phyloP scores from a whole-genome alignment of 2,329 filamentous ascomycete genomes.

The Arthrobotrys iridis region DNA sequence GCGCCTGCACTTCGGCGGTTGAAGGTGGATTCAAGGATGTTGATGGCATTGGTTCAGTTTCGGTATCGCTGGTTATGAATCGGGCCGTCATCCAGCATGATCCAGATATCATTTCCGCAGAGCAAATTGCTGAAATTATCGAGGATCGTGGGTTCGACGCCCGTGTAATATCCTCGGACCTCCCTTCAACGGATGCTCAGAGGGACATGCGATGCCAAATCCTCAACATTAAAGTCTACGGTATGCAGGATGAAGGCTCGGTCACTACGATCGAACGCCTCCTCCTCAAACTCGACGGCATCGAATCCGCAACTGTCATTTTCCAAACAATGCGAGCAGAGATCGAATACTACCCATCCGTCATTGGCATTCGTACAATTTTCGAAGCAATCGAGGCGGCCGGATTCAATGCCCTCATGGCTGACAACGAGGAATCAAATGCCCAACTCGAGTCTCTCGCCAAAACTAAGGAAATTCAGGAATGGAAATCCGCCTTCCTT shows the following conservation, averaged over 20 bases:
- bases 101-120: conserved; percentile 73
- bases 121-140: conserved; percentile 81
- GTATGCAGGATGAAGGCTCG: conserved; percentile 73
- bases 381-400: conserved; percentile 83
- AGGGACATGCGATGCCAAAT: conserved; percentile 64
- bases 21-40: conserved; percentile 81
- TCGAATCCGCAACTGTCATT: conserved; percentile 78
- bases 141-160: conserved; percentile 92
- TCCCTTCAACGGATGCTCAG: conserved; percentile 64
- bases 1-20: conserved; percentile 91
- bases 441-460: conserved; percentile 94
- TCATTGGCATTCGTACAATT: conserved; percentile 80
- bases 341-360: conserved; percentile 75
- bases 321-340: conserved; percentile 78
- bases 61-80: conserved; percentile 92
- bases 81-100: conserved; percentile 89
- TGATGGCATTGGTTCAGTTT: conserved; percentile 85
- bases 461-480: conserved; percentile 94
- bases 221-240: conserved; percentile 85
- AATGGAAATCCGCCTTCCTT: conserved; percentile 85
- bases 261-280: conserved; percentile 78
- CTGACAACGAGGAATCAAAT: conserved; percentile 94
- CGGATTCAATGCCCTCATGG: conserved; percentile 87
- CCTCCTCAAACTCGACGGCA: conserved; percentile 73
- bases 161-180: conserved; percentile 78